Evolutionary conservation across 495 filamentous ascomycete genomes (phyloP), one percentile per base, ranked within the genome.

Genomic region (Articulospora tetracladia): DNA sequence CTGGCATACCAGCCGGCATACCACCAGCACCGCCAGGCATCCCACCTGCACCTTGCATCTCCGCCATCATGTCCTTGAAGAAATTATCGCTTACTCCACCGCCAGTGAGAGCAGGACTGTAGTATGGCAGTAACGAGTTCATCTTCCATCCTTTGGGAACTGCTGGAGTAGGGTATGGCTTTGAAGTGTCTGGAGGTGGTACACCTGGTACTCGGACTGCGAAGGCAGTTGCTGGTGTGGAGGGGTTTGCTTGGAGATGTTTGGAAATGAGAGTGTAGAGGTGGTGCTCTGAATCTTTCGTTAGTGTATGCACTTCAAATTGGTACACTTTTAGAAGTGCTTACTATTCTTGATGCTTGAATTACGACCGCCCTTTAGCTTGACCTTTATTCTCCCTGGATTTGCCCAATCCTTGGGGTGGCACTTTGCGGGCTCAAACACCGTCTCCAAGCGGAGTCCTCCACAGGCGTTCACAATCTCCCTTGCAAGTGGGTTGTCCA

Each of bases 331-430:
- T 11, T 24, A 8, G 49, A 52, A 53, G n/a, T 19, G 11, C 83
- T 26, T 74, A 88, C 86, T 98, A 69, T 94, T 96, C 73, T 89
- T 89, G 36, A 96, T 78, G 19, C 72, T 73, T 19, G 73, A 61
- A 64, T 77, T 82, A 63, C 47, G 70, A 66, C 32, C 83, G 80
- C 65, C 76, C 71, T 90, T 90, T 17, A 97, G 73, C 66, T 83
- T 73, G 22, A 97, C 83, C 53, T 90, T 82, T 63, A 98, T 92
- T 26, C 94, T 80, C 0, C 94, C 94, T 13, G 94, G 94, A 75
- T 98, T 98, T 32, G 87, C 88, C 94, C 94, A 98, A 74, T 98
- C 94, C 74, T 93, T 92, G 0, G 94, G 94, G 76, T 98, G 94
- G 48, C 86, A 78, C 75, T 96, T 97, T 65, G 86, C 88, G 0